Base-by-base conservation (phyloP, 2,329 filamentous ascomycete species). In the Clonostachys solani region DNA sequence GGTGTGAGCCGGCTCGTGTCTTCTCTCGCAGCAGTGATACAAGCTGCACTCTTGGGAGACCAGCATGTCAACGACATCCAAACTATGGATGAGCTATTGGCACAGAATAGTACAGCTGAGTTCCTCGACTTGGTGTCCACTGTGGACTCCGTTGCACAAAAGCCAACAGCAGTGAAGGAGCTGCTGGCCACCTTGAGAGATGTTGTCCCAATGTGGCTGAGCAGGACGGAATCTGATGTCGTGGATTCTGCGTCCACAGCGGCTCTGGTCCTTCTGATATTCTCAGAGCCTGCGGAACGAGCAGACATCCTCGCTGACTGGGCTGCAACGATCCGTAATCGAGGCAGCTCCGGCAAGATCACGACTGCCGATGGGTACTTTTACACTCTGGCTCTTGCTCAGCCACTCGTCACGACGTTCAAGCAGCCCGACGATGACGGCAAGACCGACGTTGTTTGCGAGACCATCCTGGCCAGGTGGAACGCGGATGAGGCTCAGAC, bases 1-100 rank as follows among this genome's bases (percentile, higher is more conserved):
- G 80, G 81, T 0, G 73, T 74, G 13, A 77, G 80, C 54, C 71
- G 69, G n/a, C 69, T 89, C 1, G 68, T 86, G 12, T 69, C 78
- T 7, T 74, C 82, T 5, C 61, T 69, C 1, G 63, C 74, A 10
- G 78, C 79, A 1, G 47, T 77, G 1, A 56, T 81, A 3, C 68
- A 78, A 47, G 54, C 65, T n/a, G 57, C 60, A 4, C 47, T 62
- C 5, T 48, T 66, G 1, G 50, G 52, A 15, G 16, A 5, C 18
- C 16, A 43, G 15, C 33, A 23, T 42, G 4, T 38, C 36, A 38
- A 7, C 15, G 36, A 12, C 36, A 29, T 29, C 8, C 23, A 29
- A 29, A 29, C 23, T 29, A 29, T 29, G 23, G 23, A 29, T 29
- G 23, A 29, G 23, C 9, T 29, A 10, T 6, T 29, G 10, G 23